Base-by-base conservation (phyloP, 805 yeast genomes). In the Saturnispora serradocipensis region DNA sequence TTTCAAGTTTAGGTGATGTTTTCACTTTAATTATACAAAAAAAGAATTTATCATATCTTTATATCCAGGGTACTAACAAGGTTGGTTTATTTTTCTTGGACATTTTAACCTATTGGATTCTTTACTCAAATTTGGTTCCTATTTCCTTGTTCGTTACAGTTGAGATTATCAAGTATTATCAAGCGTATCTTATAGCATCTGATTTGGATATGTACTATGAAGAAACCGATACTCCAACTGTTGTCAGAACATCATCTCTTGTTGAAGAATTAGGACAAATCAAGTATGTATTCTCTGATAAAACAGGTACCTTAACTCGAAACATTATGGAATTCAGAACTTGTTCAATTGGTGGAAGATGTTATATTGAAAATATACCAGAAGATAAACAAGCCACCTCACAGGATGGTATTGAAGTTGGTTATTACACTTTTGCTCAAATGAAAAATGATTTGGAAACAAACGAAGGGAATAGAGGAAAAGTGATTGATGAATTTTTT, bases 241-340 rank as follows among this genome's bases (percentile, higher is more conserved):
- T 90, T 4, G 96, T 93, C 18, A 76, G 99, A 57, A 91, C 99
- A 0, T 91, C 98, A 1, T 86, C 96, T 13, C 75, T 93, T 59
- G 99, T 93, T 6, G 99, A 93, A 67, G 99, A 93, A 61, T 73
- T 93, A 57, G 99, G 99, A 27, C 99, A 93, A 67, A 90, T 93
- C 61, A 95, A 91, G 64, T 90, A 89, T 63, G 86, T 93, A 22
- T 93, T 93, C 70, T 87, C 96, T 66, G 99, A 93, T 67, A 93
- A 93, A 65, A 93, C 99, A 0, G 99, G 99, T 30, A 93, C 99
- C 0, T 73, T 93, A 53, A 93, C 99, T 0, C 72, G 97, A 67
- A 93, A 93, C 63, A 84, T 93, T 51, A 93, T 93, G 99, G 98
- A 89, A 67, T 93, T 88, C 70, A 89, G 87, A 65, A 81, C 93